These are phyloP conservation scores for Euphorbia neoarborescens DNA, from an alignment of 441 rosid genomes.

Conservation along the genomic window DNA sequence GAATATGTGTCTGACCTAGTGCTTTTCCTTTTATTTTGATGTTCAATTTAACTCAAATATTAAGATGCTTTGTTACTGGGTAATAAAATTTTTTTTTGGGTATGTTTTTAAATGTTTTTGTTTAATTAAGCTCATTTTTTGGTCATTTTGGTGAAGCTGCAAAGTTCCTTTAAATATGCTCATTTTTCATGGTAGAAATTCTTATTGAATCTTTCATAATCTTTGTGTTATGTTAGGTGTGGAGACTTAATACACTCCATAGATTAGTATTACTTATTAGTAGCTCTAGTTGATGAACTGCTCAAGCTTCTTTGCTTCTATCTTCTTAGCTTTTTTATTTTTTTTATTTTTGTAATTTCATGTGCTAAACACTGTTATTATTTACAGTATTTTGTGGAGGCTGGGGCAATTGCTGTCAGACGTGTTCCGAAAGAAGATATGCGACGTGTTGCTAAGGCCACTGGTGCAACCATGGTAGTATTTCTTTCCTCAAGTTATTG, in stretches of 20 bases:
- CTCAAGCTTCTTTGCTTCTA: not conserved
- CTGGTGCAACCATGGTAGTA: conserved; percentile 87
- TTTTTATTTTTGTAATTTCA: not conserved
- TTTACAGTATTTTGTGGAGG: conserved; percentile 88
- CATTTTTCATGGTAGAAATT: not conserved
- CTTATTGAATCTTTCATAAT: not conserved
- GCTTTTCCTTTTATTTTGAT: not conserved
- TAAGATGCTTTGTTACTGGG: not conserved
- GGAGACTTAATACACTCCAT: not conserved
- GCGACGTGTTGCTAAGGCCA: conserved; percentile 97
- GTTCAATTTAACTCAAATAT: not conserved
- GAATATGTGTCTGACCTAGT: not conserved
- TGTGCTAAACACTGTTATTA: conserved; percentile 2
- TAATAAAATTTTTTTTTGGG: not conserved
- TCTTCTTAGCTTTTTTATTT: not conserved
- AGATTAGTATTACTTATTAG: not conserved
- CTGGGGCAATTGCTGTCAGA: conserved; percentile 94
- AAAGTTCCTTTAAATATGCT: not conserved
- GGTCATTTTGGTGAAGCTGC: not conserved
- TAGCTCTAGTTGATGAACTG: not conserved
- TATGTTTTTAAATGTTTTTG: not conserved
- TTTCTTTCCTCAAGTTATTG: conserved; percentile 1
- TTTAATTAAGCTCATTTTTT: not conserved
- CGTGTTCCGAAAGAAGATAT: conserved; percentile 94
- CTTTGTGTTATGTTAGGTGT: not conserved